Evolutionary conservation across 2,329 filamentous ascomycete species (phyloP).

Genomic region (Sporothrix brasiliensis): DNA sequence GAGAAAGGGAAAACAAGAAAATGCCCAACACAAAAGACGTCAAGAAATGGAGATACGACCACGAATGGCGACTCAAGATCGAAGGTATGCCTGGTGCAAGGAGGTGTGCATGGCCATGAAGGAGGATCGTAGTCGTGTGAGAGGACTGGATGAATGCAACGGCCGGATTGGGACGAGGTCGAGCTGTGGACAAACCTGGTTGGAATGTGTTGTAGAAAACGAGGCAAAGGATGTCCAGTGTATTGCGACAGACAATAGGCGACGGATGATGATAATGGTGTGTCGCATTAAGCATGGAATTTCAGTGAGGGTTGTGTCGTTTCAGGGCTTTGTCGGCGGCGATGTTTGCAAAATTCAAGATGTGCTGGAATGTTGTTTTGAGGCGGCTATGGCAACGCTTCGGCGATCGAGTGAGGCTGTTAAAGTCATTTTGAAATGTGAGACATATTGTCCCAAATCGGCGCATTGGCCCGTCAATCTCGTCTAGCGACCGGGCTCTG

Average conservation of each 20-base stretch:
- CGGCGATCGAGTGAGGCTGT: not conserved
- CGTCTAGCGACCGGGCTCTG: not conserved
- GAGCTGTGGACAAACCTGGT: not conserved
- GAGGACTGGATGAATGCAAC: not conserved
- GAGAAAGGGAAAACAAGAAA: not conserved
- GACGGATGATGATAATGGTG: not conserved
- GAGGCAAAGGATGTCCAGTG: not conserved
- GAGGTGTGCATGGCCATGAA: not conserved
- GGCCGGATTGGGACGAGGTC: slow-evolving; percentile 19
- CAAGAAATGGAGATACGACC: not conserved
- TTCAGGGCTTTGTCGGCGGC: not conserved
- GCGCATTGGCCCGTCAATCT: not conserved
- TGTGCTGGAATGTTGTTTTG: slow-evolving; percentile 7
- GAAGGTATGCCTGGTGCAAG: not conserved
- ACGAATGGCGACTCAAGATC: not conserved
- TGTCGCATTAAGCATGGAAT: not conserved
- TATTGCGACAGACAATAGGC: not conserved
- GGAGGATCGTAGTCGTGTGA: not conserved
- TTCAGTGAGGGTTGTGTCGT: not conserved
- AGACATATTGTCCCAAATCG: slow-evolving; percentile 5
- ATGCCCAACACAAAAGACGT: not conserved
- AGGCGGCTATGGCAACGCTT: slow-evolving; percentile 14
- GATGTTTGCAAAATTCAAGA: not conserved
- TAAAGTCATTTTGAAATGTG: not conserved
- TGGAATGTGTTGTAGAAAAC: slow-evolving; percentile 16